These are phyloP conservation scores for Venturia aucupariae DNA, from an alignment of 2,329 filamentous ascomycete genomes.

Conservation along the genomic window DNA sequence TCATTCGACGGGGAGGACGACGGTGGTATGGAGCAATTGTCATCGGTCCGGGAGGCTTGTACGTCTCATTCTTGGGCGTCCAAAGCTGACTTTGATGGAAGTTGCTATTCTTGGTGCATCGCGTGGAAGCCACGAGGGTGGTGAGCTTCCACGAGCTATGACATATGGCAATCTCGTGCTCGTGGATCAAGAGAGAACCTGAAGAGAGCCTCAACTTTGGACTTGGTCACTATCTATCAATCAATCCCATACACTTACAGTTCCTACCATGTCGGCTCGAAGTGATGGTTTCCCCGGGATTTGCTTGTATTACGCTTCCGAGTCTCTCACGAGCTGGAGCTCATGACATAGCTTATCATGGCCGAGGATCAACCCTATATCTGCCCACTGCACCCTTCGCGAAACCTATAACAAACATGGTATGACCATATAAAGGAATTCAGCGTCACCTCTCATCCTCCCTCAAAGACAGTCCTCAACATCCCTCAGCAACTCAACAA, in stretches of 20 bases:
- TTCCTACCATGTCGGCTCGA: background rate
- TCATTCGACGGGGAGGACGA: background rate
- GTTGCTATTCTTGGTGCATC: background rate
- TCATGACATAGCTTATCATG: conserved; percentile 6
- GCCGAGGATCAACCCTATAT: conserved; percentile 4
- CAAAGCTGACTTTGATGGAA: no score
- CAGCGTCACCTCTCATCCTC: no score
- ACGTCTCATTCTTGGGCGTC: background rate
- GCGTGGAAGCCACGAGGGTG: background rate
- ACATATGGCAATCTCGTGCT: background rate
- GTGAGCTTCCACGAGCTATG: conserved; percentile 2
- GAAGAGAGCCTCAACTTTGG: background rate
- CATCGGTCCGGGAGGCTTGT: background rate
- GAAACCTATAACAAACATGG: background rate
- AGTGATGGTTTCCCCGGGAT: background rate
- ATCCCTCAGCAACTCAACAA: no score
- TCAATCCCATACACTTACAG: background rate
- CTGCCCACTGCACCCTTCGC: background rate
- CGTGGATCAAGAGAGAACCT: no score
- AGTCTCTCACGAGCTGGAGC: conserved; percentile 1
- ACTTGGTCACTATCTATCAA: background rate
- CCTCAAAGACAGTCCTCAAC: no score
- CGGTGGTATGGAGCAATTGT: background rate
- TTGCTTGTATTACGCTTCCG: background rate
- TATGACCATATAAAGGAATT: background rate